Conservation (phyloP, 345 rosid genomes). For the Populus davidiana region DNA sequence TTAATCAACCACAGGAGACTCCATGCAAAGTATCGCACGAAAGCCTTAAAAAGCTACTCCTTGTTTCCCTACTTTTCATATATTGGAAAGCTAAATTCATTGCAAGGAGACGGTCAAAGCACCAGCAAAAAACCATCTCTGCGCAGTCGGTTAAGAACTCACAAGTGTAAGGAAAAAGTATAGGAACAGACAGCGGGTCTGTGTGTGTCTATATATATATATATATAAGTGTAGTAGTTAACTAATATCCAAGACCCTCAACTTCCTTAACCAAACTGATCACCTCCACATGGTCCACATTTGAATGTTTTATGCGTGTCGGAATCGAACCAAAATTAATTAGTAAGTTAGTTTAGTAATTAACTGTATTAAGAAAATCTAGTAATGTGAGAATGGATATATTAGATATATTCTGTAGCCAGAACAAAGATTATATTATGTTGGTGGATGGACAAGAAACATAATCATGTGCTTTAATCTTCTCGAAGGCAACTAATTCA, state of each 20-base stretch:
- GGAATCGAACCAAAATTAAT: neutral
- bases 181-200: no score
- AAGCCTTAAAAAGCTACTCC: neutral
- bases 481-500: neutral
- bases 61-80: neutral
- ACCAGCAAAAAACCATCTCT: neutral
- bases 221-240: no score
- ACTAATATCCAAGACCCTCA: no score
- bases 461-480: constrained; percentile 10
- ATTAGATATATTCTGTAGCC: constrained; percentile 23
- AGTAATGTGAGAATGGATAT: constrained; percentile 14
- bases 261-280: neutral
- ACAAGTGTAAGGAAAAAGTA: neutral
- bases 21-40: constrained; percentile 19
- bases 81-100: constrained; percentile 8
- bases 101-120: constrained; percentile 21
- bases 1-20: neutral
- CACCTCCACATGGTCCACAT: neutral
- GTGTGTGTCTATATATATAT: no score
- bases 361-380: constrained; percentile 7
- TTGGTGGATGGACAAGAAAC: neutral
- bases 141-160: constrained; percentile 4
- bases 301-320: constrained; percentile 13
- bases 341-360: constrained; percentile 4
- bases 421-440: neutral